Evolutionary conservation across 768 basidiomycete species (phyloP), one percentile per base, ranked within the genome.

Genomic region (Coprinellus aureogranulatus): DNA sequence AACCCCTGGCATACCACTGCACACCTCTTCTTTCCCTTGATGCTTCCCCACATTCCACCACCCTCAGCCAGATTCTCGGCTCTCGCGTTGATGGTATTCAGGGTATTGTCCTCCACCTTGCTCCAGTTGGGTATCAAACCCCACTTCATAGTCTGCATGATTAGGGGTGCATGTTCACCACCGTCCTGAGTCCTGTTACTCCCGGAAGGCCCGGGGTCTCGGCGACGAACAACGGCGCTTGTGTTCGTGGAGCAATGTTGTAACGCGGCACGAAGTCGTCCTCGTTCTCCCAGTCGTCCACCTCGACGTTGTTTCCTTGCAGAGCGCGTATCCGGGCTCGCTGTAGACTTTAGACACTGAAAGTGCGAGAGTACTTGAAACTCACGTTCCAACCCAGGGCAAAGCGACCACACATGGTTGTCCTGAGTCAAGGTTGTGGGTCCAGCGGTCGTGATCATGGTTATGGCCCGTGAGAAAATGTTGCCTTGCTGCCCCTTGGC

Each of bases 81-180:
- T 20, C 94, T 85, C 0, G 95, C 94, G 62, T 98, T 98, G 59
- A 91, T 96, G 0, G 95, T 97, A 64, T 83, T 91, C 41, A 94
- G 72, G 0, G 77, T 76, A 50, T 81, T 82, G 60, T 88, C 84
- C 61, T 94, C 90, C 39, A 75, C 71, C 67, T 91, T 92, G 66
- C 78, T 83, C 87, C 88, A 94, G 67, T 90, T 86, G 0, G 91
- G 92, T 2, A 94, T 83, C 1, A 95, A 77, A 6, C 95, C 94
- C 94, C 94, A 98, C 58, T 81, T 87, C 92, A 92, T 93, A 0
- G 89, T 88, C 34, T 92, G 89, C 60, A 95, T 68, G 23, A 89
- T 74, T 20, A 86, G 70, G 12, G 69, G 28, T n/a, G 65, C 11
- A 64, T 44, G 28, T 59, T 55, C 9, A 53, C 53, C 20, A 55